Base-by-base conservation (phyloP, 352 stramenopile species). In the Phytophthora boehmeriae region DNA sequence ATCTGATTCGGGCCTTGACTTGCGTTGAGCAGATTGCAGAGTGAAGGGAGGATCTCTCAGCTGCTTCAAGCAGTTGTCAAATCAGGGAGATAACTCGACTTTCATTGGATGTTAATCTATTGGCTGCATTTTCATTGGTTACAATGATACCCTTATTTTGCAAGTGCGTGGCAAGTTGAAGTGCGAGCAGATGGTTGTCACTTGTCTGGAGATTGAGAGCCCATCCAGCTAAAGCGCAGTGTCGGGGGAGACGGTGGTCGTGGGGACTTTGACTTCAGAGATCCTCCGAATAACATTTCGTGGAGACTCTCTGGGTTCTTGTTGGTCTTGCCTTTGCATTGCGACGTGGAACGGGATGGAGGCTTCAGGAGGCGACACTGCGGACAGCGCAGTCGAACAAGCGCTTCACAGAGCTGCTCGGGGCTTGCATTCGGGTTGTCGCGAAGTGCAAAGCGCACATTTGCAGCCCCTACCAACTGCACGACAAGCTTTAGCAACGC, bases 401-500 rank as follows among this genome's bases (percentile, higher is more conserved):
- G 27, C 5, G 32, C 35, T 44, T 70, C 48, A 0, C 36, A 43
- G 16, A 70, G 55, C 22, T 70, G 62, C 9, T 32, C 8, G 11
- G 62, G 55, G 14, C 27, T 70, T 27, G 55, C 56, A 19, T 53
- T 66, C 28, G 62, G 43, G 55, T 57, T 58, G n/a, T 70, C 62
- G 2, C 36, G 62, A 2, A 70, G 62, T 27, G 56, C 56, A 16
- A 41, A 8, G 6, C 55, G 55, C 4, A 70, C 62, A 17, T 70
- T 70, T 22, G 62, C n/a, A 5, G 48, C 27, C 1, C 62, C 62
- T 22, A 70, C 55, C 35, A 70, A 34, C 43, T 62, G 58, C 8
- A 70, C 56, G 3, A 70, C 47, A 8, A 70, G 43, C 28, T 66
- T 70, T 5, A 70, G 43, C 10, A 70, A 16, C 3, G 60, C 62